Percentiles rank a stretch among this genome's conserved stretches.
Conservation (phyloP, 805 yeast species). For the Sungouiozyma ichnusensis region DNA sequence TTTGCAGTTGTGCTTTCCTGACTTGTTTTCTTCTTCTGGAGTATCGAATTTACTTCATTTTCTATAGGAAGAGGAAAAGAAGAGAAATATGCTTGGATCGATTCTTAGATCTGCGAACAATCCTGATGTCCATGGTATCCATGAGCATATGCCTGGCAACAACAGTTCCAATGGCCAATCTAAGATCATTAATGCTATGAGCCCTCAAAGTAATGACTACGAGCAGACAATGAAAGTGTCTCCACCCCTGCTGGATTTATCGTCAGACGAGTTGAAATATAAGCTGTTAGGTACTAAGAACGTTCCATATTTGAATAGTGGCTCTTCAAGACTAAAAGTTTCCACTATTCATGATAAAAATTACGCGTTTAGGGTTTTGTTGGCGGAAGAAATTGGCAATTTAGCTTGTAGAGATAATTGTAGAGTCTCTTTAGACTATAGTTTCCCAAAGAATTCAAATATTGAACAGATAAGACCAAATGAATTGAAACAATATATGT, state of each 20-base stretch:
- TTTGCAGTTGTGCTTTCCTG: too few relatives aligned
- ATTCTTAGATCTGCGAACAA: neutral
- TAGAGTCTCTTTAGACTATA: slow-evolving; percentile 26
- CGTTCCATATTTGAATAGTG: slow-evolving; percentile 6
- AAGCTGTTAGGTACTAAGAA: slow-evolving; percentile 21
- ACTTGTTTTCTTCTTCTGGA: too few relatives aligned
- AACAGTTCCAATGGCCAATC: neutral
- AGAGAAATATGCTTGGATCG: neutral
- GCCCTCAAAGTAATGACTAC: neutral
- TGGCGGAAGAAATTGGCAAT: slow-evolving; percentile 32
- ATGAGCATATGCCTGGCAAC: neutral
- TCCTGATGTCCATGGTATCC: neutral
- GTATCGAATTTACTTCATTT: too few relatives aligned
- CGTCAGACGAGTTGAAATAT: slow-evolving; percentile 21
- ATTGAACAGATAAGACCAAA: slow-evolving; percentile 23
- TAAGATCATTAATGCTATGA: neutral
- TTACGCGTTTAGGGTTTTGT: slow-evolving; percentile 25
- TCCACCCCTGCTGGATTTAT: slow-evolving; percentile 18
- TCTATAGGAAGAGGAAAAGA: too few relatives aligned
- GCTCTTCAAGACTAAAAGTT: neutral
- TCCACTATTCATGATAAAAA: slow-evolving; percentile 1
- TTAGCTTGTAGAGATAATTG: slow-evolving; percentile 29
- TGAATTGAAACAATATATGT: slow-evolving; percentile 31
- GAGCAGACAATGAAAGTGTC: neutral
- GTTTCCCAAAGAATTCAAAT: slow-evolving; percentile 14